Percentiles rank a stretch among this genome's conserved stretches.
Evolutionary conservation across 805 yeast genomes (phyloP).

Genomic region (Wickerhamomyces bisporus): DNA sequence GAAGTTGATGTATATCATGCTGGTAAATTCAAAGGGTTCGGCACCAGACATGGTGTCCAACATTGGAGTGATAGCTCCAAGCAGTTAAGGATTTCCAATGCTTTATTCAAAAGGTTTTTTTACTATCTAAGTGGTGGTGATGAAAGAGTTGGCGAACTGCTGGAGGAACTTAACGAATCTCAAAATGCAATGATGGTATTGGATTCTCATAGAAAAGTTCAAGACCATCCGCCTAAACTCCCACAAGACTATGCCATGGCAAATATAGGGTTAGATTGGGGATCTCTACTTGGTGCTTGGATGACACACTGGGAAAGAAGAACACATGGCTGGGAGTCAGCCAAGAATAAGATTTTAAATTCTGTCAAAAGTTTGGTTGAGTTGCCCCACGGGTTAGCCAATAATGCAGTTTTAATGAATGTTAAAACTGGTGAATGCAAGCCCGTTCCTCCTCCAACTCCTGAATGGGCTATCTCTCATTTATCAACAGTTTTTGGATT

Average conservation of each 20-base stretch:
- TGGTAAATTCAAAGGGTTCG: background rate
- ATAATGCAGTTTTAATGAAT: slow-evolving; percentile 6
- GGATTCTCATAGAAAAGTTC: slow-evolving; percentile 4
- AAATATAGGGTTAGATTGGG: slow-evolving; percentile 8
- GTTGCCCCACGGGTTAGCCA: slow-evolving; percentile 7
- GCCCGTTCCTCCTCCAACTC: slow-evolving; percentile 8
- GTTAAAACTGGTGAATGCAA: slow-evolving; percentile 7
- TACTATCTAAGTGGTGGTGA: slow-evolving; percentile 4
- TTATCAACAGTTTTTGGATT: slow-evolving; percentile 9
- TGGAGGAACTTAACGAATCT: background rate
- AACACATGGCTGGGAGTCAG: slow-evolving; percentile 5
- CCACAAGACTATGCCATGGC: slow-evolving; percentile 2
- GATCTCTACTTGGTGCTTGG: slow-evolving; percentile 6
- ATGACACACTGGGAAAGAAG: slow-evolving; percentile 10
- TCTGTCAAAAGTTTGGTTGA: slow-evolving; percentile 2
- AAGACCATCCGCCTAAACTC: background rate
- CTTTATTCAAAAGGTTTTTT: background rate
- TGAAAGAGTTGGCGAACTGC: slow-evolving; percentile 1
- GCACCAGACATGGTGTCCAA: slow-evolving; percentile 2
- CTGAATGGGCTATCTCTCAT: slow-evolving; percentile 10
- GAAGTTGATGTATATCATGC: slow-evolving; percentile 1
- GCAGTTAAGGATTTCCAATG: background rate
- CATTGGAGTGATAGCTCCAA: slow-evolving; percentile 1
- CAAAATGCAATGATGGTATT: background rate
- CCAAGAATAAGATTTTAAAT: slow-evolving; percentile 2